These are phyloP conservation scores for Platanthera guangdongensis DNA, from an alignment of 106 monocot species.

Conservation along the genomic window DNA sequence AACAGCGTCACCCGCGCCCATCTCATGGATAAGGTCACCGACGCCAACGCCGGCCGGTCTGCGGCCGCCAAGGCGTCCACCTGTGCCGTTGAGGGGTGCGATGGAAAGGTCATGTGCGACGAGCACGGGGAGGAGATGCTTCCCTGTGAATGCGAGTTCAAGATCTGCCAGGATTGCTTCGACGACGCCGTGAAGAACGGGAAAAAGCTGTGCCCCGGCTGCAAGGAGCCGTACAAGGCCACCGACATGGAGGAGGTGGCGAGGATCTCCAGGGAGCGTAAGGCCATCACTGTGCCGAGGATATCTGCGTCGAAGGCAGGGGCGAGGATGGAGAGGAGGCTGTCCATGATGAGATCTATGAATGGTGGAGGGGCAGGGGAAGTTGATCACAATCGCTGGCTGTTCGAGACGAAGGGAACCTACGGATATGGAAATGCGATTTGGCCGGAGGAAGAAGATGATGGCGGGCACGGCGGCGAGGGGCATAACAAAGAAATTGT, in stretches of 20 bases:
- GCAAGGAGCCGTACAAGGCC: conserved; percentile 60
- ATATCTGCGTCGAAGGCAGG: conserved; percentile 6
- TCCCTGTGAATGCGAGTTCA: conserved; percentile 78
- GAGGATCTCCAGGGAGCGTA: conserved; percentile 18
- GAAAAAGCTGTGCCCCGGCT: conserved; percentile 48
- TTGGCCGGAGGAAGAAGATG: conserved; percentile 46
- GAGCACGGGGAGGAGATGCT: conserved; percentile 56
- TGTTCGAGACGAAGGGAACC: conserved; percentile 78
- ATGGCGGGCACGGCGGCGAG: conserved; percentile 10
- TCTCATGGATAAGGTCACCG: conserved; percentile 73
- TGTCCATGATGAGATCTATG: conserved; percentile 42
- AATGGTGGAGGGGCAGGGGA: conserved; percentile 33
- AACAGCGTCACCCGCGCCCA: conserved; percentile 72
- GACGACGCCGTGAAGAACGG: conserved; percentile 41
- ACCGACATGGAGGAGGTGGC: conserved; percentile 37
- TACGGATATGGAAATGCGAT: conserved; percentile 79
- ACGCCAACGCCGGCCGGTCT: conserved; percentile 34
- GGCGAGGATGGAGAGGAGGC: conserved; percentile 36
- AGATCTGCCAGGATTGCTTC: conserved; percentile 76
- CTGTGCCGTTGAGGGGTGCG: conserved; percentile 54
- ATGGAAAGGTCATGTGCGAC: conserved; percentile 61
- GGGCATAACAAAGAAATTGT: conserved; percentile 16
- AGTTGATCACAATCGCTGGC: conserved; percentile 69
- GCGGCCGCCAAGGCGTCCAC: conserved; percentile 52
- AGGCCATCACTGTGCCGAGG: conserved; percentile 23